phyloP scores from a whole-genome alignment of 768 basidiomycete species.

The Phanerodontia chrysosporium region DNA sequence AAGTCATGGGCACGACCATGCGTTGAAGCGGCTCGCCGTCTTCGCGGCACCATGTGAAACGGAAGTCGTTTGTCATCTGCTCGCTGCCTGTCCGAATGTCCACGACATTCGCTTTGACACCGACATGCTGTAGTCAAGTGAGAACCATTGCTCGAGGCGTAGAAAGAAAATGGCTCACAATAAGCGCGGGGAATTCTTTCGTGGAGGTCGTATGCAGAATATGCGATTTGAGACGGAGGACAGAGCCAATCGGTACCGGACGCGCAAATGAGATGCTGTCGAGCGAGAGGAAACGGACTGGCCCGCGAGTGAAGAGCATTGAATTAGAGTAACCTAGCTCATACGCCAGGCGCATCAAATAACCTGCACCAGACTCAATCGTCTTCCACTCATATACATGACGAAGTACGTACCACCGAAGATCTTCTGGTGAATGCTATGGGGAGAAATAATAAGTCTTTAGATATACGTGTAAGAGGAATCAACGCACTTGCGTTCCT shows the following conservation, averaged over 20 bases:
- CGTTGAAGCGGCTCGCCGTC: slow-evolving; percentile 31
- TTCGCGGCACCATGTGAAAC: slow-evolving; percentile 66
- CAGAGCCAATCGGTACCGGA: slow-evolving; percentile 82
- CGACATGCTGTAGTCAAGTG: slow-evolving; percentile 49
- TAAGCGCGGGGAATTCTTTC: slow-evolving; percentile 47
- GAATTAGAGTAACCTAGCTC: slow-evolving; percentile 78
- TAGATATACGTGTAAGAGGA: background rate
- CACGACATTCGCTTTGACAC: slow-evolving; percentile 68
- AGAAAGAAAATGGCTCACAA: slow-evolving; percentile 41
- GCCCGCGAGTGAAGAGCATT: slow-evolving; percentile 61
- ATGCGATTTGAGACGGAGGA: slow-evolving; percentile 67
- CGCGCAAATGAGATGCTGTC: slow-evolving; percentile 76
- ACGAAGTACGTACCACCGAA: slow-evolving; percentile 44
- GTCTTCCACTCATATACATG: background rate
- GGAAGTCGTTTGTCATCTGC: slow-evolving; percentile 70
- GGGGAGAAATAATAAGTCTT: background rate
- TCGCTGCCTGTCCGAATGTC: slow-evolving; percentile 62
- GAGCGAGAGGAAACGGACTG: slow-evolving; percentile 69
- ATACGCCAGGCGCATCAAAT: slow-evolving; percentile 65
- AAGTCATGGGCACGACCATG: slow-evolving; percentile 64
- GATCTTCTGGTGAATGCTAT: slow-evolving; percentile 74
- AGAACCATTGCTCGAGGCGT: background rate
- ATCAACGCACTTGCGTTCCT: slow-evolving; percentile 68
- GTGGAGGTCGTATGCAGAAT: slow-evolving; percentile 55
- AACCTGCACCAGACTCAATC: slow-evolving; percentile 24